Evolutionary conservation across 495 filamentous ascomycete species (phyloP).

Genomic region (Pyrenopolyporus hunteri): DNA sequence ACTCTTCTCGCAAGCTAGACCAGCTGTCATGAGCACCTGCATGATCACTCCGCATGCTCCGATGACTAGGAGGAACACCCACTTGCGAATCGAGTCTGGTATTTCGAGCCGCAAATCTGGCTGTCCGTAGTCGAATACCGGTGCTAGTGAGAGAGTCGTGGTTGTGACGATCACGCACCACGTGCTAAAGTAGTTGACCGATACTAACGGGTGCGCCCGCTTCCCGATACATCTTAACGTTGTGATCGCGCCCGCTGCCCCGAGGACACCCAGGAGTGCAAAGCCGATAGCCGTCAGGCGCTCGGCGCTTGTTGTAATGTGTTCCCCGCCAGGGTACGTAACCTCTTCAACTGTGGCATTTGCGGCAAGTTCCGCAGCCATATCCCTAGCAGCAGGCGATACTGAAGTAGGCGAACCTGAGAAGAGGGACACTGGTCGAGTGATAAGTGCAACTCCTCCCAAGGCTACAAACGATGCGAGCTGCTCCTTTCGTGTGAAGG

Average conservation of each 20-base stretch:
- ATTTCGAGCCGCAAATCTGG: conserved; percentile 65
- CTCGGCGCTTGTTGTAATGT: conserved; percentile 53
- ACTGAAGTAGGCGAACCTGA: conserved; percentile 5
- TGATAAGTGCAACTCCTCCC: conserved; percentile 83
- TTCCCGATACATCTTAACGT: conserved; percentile 84
- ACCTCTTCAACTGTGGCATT: conserved; percentile 32
- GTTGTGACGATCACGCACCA: conserved; percentile 72
- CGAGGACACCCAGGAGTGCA: conserved; percentile 81
- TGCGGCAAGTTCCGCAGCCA: conserved; percentile 34
- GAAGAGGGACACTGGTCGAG: conserved; percentile 71
- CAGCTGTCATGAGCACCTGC: conserved; percentile 87
- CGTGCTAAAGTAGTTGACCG: conserved; percentile 82
- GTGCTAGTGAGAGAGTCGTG: conserved; percentile 58
- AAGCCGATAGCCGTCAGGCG: conserved; percentile 74
- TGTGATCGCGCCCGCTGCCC: conserved; percentile 77
- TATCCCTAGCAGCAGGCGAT: conserved; percentile 1
- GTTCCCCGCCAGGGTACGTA: conserved; percentile 28
- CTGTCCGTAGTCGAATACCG: conserved; percentile 53
- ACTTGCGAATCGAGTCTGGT: conserved; percentile 67
- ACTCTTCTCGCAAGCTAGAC: conserved; percentile 69
- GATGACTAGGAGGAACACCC: conserved; percentile 71
- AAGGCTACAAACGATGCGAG: conserved; percentile 78
- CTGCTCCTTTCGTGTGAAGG: conserved; percentile 80
- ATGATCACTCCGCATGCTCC: conserved; percentile 80
- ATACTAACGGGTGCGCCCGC: conserved; percentile 82